Evolutionary conservation across 257 asterid genomes (phyloP), one percentile per base, ranked within the genome.

Genomic region (Solanum piurae): DNA sequence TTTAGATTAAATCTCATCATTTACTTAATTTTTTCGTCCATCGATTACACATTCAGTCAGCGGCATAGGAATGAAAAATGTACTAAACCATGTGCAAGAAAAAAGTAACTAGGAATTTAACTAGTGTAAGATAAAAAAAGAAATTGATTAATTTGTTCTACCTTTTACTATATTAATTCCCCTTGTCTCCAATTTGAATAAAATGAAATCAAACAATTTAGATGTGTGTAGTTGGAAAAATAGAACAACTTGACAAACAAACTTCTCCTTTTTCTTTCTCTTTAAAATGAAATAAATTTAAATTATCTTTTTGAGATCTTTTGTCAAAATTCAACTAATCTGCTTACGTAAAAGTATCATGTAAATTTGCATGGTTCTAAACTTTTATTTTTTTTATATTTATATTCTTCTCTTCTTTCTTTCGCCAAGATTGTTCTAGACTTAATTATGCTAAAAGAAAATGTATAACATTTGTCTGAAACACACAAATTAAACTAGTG

Each of bases 11-110:
- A 52, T 52, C 8, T 52, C 4, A 6, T 52, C 14, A 6, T 52
- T 6, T 7, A 52, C 23, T 4, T 0, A 16, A 52, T 52, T 16
- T 1, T 52, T 1, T 0, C 6, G 4, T 52, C 0, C 0, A 46
- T 46, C 2, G 2, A 46, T 46, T 46, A 46, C 20, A 0, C 20
- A 46, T 46, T 46, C 6, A 46, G 20, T 46, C 9, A 16, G 9
- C 1, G 3, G 0, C 3, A 52, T 16, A 16, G n/a, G 62, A 52
- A 52, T 18, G 9, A 6, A 52, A 49, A 52, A 16, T 5, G 9
- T 16, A 52, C 16, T 62, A n/a, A 62, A 62, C 1, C 33, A 62
- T 0, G 33, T 62, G 71, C 16, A n/a, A n/a, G 0, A 10, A 62
- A 62, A 23, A n/a, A 62, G 4, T n/a, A 11, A 62, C 29, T 23